Evolutionary conservation across 148 eudicot genomes (phyloP).

Genomic region (Rhododendron vialii): DNA sequence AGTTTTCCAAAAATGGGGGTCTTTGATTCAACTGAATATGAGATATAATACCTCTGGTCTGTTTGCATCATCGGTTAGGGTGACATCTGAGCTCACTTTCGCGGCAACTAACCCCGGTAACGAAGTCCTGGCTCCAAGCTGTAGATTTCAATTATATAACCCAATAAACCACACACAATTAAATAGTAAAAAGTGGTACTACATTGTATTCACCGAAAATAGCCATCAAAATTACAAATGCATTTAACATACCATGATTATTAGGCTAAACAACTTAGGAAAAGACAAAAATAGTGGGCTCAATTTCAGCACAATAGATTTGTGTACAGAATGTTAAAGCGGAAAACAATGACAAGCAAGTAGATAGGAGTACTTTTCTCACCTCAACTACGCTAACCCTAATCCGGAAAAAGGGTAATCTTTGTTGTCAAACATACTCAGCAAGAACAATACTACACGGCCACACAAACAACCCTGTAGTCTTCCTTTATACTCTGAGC

Average conservation of each 20-base stretch:
- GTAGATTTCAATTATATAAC: too few species aligned
- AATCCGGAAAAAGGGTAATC: constrained; percentile 49
- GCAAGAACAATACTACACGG: constrained; percentile 78
- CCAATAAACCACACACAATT: too few species aligned
- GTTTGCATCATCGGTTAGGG: constrained; percentile 60
- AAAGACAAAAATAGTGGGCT: too few species aligned
- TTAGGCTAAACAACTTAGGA: too few species aligned
- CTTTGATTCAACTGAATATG: too few species aligned
- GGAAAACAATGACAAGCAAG: background rate
- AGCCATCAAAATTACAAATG: too few species aligned
- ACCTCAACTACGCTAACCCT: constrained; percentile 63
- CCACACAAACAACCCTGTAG: constrained; percentile 88
- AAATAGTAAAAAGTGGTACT: too few species aligned
- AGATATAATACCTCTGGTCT: constrained; percentile 50
- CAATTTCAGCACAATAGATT: background rate
- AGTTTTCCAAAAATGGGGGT: too few species aligned
- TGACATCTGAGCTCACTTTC: constrained; percentile 79
- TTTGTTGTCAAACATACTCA: constrained; percentile 88
- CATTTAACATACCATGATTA: too few species aligned
- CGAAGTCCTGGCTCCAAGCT: too few species aligned
- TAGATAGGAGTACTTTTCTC: background rate
- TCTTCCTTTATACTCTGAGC: constrained; percentile 74
- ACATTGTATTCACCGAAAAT: too few species aligned
- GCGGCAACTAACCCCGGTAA: constrained; percentile 93
- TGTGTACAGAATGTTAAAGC: background rate